Percentiles rank a stretch among this genome's conserved stretches.
Evolutionary conservation across 805 yeast genomes (phyloP).

Genomic region (Zygosaccharomyces rouxii): DNA sequence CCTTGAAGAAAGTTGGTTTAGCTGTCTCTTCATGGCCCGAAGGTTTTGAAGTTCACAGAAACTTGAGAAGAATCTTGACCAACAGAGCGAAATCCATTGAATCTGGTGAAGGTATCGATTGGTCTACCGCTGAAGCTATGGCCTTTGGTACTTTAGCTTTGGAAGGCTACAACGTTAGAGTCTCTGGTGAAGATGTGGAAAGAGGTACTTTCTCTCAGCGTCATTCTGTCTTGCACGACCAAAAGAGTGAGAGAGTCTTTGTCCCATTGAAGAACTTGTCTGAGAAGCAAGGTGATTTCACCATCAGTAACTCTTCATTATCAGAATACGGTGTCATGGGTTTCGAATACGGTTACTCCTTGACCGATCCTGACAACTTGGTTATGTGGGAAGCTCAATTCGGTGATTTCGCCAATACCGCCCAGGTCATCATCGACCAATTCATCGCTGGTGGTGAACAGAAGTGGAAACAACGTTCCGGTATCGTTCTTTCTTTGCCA

Average conservation of each 20-base stretch:
- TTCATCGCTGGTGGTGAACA: constrained; percentile 95
- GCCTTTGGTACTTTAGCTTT: constrained; percentile 89
- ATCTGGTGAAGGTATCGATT: constrained; percentile 90
- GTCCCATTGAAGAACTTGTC: constrained; percentile 80
- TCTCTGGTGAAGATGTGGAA: constrained; percentile 99
- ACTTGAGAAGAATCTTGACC: constrained; percentile 89
- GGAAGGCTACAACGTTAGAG: constrained; percentile 96
- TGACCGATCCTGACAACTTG: constrained; percentile 94
- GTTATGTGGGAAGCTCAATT: constrained; percentile 99
- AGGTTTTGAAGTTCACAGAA: constrained; percentile 85
- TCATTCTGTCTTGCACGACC: constrained; percentile 97
- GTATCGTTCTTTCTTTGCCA: constrained; percentile 89
- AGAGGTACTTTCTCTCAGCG: constrained; percentile 99
- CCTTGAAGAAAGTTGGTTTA: constrained; percentile 72
- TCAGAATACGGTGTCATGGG: constrained; percentile 99
- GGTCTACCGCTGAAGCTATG: constrained; percentile 99
- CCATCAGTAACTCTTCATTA: constrained; percentile 87
- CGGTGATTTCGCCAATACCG: constrained; percentile 99
- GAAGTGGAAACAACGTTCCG: constrained; percentile 99
- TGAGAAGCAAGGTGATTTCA: constrained; percentile 80
- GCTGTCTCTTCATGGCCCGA: constrained; percentile 80
- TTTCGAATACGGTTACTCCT: constrained; percentile 96
- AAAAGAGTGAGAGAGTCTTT: constrained; percentile 73
- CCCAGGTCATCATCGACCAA: constrained; percentile 96
- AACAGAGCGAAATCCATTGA: constrained; percentile 83